These are phyloP conservation scores for Albophoma yamanashiensis DNA, from an alignment of 2,329 filamentous ascomycete species.

Conservation along the genomic window DNA sequence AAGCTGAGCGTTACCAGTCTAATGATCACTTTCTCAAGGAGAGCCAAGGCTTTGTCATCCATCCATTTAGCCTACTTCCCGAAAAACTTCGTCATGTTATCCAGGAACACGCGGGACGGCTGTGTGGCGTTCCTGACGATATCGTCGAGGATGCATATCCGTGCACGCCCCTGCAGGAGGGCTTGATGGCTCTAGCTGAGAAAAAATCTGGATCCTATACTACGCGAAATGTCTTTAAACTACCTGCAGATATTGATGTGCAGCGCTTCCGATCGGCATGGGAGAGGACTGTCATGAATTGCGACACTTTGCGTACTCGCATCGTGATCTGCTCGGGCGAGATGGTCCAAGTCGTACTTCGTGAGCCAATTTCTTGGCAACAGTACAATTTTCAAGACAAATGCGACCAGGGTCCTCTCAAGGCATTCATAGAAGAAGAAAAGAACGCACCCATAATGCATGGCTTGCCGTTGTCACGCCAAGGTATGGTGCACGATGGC, in stretches of 20 bases:
- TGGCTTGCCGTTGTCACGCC: background rate
- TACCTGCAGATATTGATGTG: conserved; percentile 9
- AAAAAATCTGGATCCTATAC: conserved; percentile 25
- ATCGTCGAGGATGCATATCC: conserved; percentile 22
- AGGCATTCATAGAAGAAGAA: background rate
- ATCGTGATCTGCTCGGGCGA: background rate
- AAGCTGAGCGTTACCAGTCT: background rate
- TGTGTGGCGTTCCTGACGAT: conserved; percentile 1
- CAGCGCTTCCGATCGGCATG: conserved; percentile 16
- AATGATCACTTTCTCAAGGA: background rate
- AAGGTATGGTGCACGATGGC: background rate
- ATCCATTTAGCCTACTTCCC: background rate
- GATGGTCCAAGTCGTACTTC: background rate
- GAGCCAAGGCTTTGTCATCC: background rate
- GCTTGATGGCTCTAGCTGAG: conserved; percentile 23
- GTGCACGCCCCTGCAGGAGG: conserved; percentile 29
- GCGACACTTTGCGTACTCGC: background rate
- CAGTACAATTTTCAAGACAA: background rate
- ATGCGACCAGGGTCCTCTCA: background rate
- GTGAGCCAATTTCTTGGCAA: background rate
- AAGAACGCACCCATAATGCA: background rate
- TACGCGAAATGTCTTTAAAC: conserved; percentile 14
- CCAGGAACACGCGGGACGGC: background rate
- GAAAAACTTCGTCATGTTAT: background rate
- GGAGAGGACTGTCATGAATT: conserved; percentile 5